phyloP scores from a whole-genome alignment of 1,139 yeast genomes.

The Debaryomycetaceae sp. region DNA sequence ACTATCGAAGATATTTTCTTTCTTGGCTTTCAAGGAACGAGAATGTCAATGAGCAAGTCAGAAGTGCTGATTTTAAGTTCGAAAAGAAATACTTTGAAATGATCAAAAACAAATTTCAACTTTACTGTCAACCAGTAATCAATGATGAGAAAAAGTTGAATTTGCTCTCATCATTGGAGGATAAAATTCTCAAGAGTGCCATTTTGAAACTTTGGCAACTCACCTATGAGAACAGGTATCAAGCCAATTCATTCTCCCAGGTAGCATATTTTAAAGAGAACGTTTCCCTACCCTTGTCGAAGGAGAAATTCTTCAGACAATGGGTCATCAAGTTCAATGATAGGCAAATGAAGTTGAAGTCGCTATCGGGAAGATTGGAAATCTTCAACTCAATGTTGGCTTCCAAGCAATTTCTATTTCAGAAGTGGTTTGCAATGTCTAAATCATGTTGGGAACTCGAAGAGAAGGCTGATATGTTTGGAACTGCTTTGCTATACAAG shows the following conservation, averaged over 20 bases:
- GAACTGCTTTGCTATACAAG: constrained; percentile 20
- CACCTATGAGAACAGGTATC: constrained; percentile 12
- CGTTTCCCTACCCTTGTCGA: constrained; percentile 7
- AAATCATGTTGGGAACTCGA: neutral
- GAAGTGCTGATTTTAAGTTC: constrained; percentile 16
- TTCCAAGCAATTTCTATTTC: constrained; percentile 7
- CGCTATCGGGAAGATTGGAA: constrained; percentile 13
- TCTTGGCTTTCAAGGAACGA: constrained; percentile 3
- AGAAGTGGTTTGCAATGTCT: constrained; percentile 11
- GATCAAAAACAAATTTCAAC: neutral
- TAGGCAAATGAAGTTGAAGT: constrained; percentile 6
- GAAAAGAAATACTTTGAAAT: constrained; percentile 10
- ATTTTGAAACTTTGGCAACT: constrained; percentile 16
- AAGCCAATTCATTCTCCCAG: constrained; percentile 12
- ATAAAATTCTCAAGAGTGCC: neutral
- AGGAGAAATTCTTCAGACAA: constrained; percentile 7
- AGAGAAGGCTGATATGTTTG: constrained; percentile 13
- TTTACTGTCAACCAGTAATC: neutral
- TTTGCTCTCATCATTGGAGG: neutral
- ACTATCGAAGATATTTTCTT: constrained; percentile 1
- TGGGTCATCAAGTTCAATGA: constrained; percentile 23
- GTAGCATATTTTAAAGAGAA: constrained; percentile 11
- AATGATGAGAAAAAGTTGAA: neutral
- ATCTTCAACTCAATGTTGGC: constrained; percentile 10
- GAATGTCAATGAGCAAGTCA: constrained; percentile 2